Evolutionary conservation across 371 early-diverging fungal species (phyloP), one percentile per base, ranked within the genome.

Genomic region (Capillidium rhysosporum): DNA sequence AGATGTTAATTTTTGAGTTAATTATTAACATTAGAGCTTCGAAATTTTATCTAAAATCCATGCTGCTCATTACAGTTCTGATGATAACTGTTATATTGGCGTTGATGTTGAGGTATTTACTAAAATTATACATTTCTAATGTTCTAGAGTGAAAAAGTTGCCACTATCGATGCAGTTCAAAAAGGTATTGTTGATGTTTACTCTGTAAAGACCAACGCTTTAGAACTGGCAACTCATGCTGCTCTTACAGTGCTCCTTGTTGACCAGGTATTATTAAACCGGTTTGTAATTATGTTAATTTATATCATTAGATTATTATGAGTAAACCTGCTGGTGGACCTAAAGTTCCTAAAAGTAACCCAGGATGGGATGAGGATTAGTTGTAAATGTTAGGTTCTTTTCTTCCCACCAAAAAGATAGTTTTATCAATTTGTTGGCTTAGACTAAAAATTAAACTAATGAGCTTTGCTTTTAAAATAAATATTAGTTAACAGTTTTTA

Each of bases 261-360:
- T 30, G 97, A 96, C 69, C 95, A 94, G 77, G 79, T 78, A 70
- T 31, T 57, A 52, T 55, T 38, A 12, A 25, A 1, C 23, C 31
- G 2, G 14, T 48, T 23, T 56, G 21, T 54, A 21, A 28, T 28
- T 52, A 9, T 21, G 16, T 40, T 29, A 3, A 46, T 60, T 46
- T 54, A 34, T 18, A 14, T 24, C 10, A 28, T 21, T 56, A 79
- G 79, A 88, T 96, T 61, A 93, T 96, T 69, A 96, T 96, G 97
- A 86, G 87, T 57, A 94, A 94, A 70, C 87, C 84, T 49, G 95
- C 95, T 28, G 97, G 95, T 49, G 95, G 95, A 7, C 95, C 93
- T 24, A 92, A 92, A 67, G 82, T 82, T 54, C 85, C 81, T 56
- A 84, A 89, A 81, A 74, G 86, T 69, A 75, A 84, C 62, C 70